These are phyloP conservation scores for Fusarium tanahbumbuense DNA, from an alignment of 2,329 filamentous ascomycete genomes.

Conservation along the genomic window DNA sequence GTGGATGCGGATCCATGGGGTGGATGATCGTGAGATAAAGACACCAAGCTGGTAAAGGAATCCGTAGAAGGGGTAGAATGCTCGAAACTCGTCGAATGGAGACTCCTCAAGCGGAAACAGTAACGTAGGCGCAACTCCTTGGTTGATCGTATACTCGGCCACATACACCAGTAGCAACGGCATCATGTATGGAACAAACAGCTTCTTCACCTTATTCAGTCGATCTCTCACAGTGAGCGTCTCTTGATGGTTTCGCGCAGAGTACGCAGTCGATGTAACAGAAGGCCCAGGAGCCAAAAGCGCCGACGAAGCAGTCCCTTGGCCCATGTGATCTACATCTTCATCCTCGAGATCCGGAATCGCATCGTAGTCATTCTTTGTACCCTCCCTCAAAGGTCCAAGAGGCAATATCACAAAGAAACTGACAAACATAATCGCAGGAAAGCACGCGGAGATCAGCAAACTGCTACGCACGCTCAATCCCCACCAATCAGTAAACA, in stretches of 20 bases:
- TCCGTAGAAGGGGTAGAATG: constrained; percentile 94
- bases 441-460: constrained; percentile 81
- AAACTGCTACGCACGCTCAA: constrained; percentile 80
- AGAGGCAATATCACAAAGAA: constrained; percentile 86
- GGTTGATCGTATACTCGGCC: constrained; percentile 97
- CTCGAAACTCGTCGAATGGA: constrained; percentile 83
- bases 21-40: constrained; percentile 92
- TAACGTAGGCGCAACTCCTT: constrained; percentile 89
- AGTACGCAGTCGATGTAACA: constrained; percentile 55
- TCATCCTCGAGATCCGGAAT: constrained; percentile 58
- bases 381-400: constrained; percentile 67
- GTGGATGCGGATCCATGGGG: constrained; percentile 85
- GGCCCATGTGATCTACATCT: constrained; percentile 51
- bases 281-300: constrained; percentile 60
- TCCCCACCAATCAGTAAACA: constrained; percentile 83
- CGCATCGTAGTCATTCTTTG: constrained; percentile 65
- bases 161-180: constrained; percentile 93
- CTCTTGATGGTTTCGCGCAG: constrained; percentile 47
- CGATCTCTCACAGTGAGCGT: constrained; percentile 58
- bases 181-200: constrained; percentile 88
- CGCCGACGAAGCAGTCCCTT: constrained; percentile 59
- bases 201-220: constrained; percentile 72
- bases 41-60: constrained; percentile 96
- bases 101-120: constrained; percentile 82
- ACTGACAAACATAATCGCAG: constrained; percentile 82